Evolutionary conservation across 2,329 filamentous ascomycete genomes (phyloP).

Genomic region (Cercospora beticola): DNA sequence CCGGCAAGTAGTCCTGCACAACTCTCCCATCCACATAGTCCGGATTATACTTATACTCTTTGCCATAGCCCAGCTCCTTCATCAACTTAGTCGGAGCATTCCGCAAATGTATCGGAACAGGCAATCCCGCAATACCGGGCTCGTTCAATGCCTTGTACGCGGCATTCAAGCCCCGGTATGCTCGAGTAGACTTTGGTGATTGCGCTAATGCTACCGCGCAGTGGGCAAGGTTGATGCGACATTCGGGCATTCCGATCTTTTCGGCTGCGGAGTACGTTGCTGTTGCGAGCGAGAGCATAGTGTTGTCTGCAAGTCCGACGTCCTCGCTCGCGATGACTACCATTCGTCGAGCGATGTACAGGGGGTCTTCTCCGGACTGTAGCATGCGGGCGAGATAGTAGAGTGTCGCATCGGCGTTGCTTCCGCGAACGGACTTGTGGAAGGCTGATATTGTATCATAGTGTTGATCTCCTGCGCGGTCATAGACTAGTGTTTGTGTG

Average conservation of each 20-base stretch:
- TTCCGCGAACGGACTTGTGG: slow-evolving; percentile 90
- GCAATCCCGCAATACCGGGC: slow-evolving; percentile 76
- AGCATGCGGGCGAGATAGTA: slow-evolving; percentile 98
- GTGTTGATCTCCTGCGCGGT: slow-evolving; percentile 91
- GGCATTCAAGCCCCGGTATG: slow-evolving; percentile 79
- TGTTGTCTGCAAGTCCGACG: slow-evolving; percentile 84
- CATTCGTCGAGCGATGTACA: slow-evolving; percentile 89
- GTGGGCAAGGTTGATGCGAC: slow-evolving; percentile 87
- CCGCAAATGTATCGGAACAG: slow-evolving; percentile 81
- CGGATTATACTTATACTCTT: slow-evolving; percentile 95
- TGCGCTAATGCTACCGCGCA: slow-evolving; percentile 76
- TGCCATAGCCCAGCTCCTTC: slow-evolving; percentile 88
- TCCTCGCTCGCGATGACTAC: slow-evolving; percentile 95
- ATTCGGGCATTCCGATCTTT: slow-evolving; percentile 93
- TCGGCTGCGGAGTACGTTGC: slow-evolving; percentile 84
- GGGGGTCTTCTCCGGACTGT: slow-evolving; percentile 86
- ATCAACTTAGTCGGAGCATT: slow-evolving; percentile 92
- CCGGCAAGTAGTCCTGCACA: slow-evolving; percentile 85
- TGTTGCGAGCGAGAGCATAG: slow-evolving; percentile 78
- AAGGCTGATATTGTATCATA: slow-evolving; percentile 98
- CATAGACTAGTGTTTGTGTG: slow-evolving; percentile 92
- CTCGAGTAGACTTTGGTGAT: slow-evolving; percentile 81
- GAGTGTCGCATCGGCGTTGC: slow-evolving; percentile 79
- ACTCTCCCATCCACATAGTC: slow-evolving; percentile 82
- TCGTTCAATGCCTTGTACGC: slow-evolving; percentile 77